Base-by-base conservation (phyloP, 2,329 filamentous ascomycete species). In the Coniochaeta pulveracea region DNA sequence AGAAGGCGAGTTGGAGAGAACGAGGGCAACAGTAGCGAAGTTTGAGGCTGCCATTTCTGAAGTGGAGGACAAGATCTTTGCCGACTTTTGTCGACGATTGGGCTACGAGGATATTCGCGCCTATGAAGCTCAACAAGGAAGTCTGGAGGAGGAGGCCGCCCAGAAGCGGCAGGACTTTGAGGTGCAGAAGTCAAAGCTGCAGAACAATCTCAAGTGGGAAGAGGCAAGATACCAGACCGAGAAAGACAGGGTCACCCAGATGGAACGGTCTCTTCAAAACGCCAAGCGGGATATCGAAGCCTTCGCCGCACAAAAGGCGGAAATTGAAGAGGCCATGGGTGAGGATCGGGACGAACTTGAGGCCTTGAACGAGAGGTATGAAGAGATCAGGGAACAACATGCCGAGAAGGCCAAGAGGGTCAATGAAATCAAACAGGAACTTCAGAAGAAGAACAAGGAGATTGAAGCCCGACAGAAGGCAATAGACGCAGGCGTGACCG, bases 91-190 rank as follows among this genome's bases (percentile, higher is more conserved):
- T 60, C 72, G 76, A 46, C 76, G 83, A 35, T 74, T 95, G 14
- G 85, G 88, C 1, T 96, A 94, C 53, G 69, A 74, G 37, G 80
- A 93, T 47, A 93, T 98, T 42, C 83, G 89, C 37, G 83, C 85
- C 37, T 98, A 96, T 48, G 86, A 96, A 52, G 81, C 81, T 17
- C 88, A 93, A 44, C 91, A 96, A 57, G 89, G 91, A 31, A 86
- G 82, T 26, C 64, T 93, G 31, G 88, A 96, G 55, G 85, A 94
- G 53, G 85, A 96, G 52, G 83, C 84, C 27, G 79, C 80, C 1
- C 79, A 91, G 56, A 88, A 88, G 63, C 85, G 85, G 41, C 77
- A 83, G 34, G 79, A 88, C 43, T 96, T 94, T 47, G 82, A 80
- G 36, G 77, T 81, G 4, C 91, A 98, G 52, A 82, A 79, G 50